Base-by-base conservation (phyloP, 257 asterid species). In the Capsicum chinense region DNA sequence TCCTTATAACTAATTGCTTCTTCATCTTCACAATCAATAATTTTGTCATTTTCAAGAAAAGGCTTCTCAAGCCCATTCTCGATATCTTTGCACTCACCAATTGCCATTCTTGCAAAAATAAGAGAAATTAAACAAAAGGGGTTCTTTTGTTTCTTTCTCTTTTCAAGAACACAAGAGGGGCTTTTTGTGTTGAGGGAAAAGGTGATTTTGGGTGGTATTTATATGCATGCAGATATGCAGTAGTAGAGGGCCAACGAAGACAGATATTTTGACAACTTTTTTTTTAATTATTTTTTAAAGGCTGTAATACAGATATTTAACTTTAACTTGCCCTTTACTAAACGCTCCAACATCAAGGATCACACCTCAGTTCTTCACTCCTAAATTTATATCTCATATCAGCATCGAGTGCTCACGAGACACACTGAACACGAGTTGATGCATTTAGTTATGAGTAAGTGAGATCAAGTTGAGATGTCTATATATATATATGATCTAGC, bases 41-140 rank as follows among this genome's bases (percentile, higher is more conserved):
- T 39, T 71, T 84, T 66, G n/a, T 21, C 39, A 21, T 44, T 60
- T 39, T 67, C 82, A 68, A 90, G 83, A 33, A 94, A 89, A 69
- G 97, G 94, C 87, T 85, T 74, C 85, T 90, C 92, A 57, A 26
- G 33, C 33, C 33, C 33, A 26, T 26, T 26, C 33, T 26, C 33
- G 33, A 89, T 79, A 86, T 91, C 95, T 19, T 85, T 87, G 74
- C 81, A 85, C 33, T 87, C 57, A 83, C 84, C 90, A 86, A 83
- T 85, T 17, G 87, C 90, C 97, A 92, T 91, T 83, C 15, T 26
- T n/a, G 42, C 42, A 9, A 26, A 26, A 26, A 26, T 26, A 26
- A 1, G 15, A 17, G 1, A 44, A 71, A n/a, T 44, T 44, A 44
- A 44, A 73, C 42, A 73, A 73, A 48, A 19, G 39, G 80, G 42